A percentile compares a stretch with the other conserved stretches of the same genome.
Evolutionary conservation across 2,329 filamentous ascomycete species (phyloP).

Genomic region (Arthrobotrys sinensis): DNA sequence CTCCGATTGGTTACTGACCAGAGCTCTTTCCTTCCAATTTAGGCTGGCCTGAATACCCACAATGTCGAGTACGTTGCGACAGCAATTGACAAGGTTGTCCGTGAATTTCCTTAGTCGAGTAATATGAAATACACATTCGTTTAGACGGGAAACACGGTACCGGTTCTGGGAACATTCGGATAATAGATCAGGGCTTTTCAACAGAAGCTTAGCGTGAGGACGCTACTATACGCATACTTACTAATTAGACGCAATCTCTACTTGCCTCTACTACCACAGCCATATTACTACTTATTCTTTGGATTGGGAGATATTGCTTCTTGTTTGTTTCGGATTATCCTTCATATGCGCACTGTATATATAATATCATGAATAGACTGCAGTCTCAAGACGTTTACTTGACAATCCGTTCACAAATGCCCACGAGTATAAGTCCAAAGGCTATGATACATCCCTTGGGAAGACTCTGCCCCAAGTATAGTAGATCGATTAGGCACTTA

Average conservation of each 20-base stretch:
- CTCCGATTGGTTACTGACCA: constrained; percentile 56
- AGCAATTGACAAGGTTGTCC: constrained; percentile 81
- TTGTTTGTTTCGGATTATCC: constrained; percentile 30
- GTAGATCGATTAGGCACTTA: not conserved
- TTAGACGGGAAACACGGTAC: not conserved
- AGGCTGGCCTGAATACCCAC: constrained; percentile 58
- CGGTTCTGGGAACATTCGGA: constrained; percentile 2
- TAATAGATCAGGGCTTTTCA: constrained; percentile 18
- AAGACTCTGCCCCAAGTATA: not conserved
- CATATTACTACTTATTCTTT: constrained; percentile 30
- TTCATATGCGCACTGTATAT: constrained; percentile 28
- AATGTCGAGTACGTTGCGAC: constrained; percentile 78
- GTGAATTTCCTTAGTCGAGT: constrained; percentile 25
- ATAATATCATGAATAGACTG: constrained; percentile 52
- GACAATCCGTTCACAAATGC: not conserved
- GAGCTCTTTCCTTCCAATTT: constrained; percentile 48
- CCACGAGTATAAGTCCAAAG: no score
- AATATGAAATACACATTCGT: constrained; percentile 6
- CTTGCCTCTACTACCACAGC: constrained; percentile 7
- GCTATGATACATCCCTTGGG: not conserved
- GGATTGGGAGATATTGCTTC: constrained; percentile 17
- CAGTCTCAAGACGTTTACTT: constrained; percentile 25
- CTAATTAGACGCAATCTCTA: constrained; percentile 31
- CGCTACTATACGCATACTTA: constrained; percentile 4
- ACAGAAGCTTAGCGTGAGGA: not conserved